Base-by-base conservation (phyloP, 176 grass and related monocot species). In the Phyllostachys edulis region DNA sequence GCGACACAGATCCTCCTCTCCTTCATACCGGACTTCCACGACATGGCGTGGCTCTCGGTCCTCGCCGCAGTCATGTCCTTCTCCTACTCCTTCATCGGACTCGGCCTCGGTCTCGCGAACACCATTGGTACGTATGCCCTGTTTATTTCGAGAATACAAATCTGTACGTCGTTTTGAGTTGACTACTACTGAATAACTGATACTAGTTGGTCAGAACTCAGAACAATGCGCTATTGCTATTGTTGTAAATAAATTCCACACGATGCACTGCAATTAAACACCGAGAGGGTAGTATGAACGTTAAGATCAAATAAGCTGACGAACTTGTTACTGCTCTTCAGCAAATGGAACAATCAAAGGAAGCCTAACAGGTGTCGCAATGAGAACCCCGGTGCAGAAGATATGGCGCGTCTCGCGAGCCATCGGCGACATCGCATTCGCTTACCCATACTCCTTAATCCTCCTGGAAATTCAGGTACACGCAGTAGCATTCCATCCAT, bases 41-140 rank as follows among this genome's bases (percentile, higher is more conserved):
- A 97, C 67, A 97, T 93, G 94, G 91, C 87, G 3, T 97, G 94
- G 94, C 94, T 97, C 54, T 97, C 94, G 18, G 50, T 89, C 80
- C 16, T 88, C 16, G 94, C 94, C 0, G 89, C 91, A 0, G 63
- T 86, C 84, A 97, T 97, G 94, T 97, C 94, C 4, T 97, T 97
- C 87, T 87, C 84, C 40, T 97, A 97, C 75, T 81, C 94, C 7
- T 86, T 87, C 86, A 91, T 93, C 23, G 94, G 94, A 2, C 54
- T 97, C 20, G 86, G 50, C 1, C 91, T 97, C 1, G 94, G 90
- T 47, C 9, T 93, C 1, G 49, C 91, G 67, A 97, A 41, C 69
- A 88, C 90, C 47, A 91, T 94, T 18, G 82, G 91, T 94, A 89
- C 5, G 77, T 49, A 36, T 37, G 62, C 5, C 29, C 7, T 78